A percentile compares a stretch with the other conserved stretches of the same genome.
These are phyloP conservation scores for Buxus sempervirens DNA, from an alignment of 164 flowering plant genomes.

Conservation along the genomic window DNA sequence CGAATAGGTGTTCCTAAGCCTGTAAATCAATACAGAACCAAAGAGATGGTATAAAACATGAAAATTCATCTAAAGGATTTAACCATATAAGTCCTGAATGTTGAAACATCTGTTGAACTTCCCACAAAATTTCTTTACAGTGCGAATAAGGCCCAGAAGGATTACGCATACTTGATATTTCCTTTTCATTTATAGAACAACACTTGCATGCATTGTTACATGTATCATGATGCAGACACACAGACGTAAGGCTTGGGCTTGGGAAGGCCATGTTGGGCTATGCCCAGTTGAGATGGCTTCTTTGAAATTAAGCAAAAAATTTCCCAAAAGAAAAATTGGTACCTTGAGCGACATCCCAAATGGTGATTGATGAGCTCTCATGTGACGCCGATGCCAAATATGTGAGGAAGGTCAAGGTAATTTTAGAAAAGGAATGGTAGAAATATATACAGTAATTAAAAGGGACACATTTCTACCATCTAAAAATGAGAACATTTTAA, in stretches of 20 bases:
- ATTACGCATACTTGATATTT: no score
- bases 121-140: no score
- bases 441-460: background rate
- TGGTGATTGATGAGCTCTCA: slow-evolving; percentile 86
- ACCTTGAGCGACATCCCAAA: slow-evolving; percentile 99
- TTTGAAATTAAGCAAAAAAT: no score
- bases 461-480: background rate
- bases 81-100: background rate
- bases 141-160: no score
- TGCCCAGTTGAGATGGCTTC: no score
- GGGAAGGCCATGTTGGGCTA: no score
- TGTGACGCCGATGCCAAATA: slow-evolving; percentile 91
- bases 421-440: background rate
- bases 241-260: no score
- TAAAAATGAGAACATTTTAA: background rate
- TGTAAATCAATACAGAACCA: slow-evolving; percentile 17
- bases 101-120: no score
- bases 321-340: slow-evolving; percentile 17
- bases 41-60: background rate
- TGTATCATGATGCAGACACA: no score
- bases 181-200: no score
- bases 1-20: slow-evolving; percentile 92
- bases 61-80: background rate
- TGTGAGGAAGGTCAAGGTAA: slow-evolving; percentile 65
- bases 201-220: no score